These are phyloP conservation scores for Ochetophila trinervis DNA, from an alignment of 306 rosid genomes.

Conservation along the genomic window DNA sequence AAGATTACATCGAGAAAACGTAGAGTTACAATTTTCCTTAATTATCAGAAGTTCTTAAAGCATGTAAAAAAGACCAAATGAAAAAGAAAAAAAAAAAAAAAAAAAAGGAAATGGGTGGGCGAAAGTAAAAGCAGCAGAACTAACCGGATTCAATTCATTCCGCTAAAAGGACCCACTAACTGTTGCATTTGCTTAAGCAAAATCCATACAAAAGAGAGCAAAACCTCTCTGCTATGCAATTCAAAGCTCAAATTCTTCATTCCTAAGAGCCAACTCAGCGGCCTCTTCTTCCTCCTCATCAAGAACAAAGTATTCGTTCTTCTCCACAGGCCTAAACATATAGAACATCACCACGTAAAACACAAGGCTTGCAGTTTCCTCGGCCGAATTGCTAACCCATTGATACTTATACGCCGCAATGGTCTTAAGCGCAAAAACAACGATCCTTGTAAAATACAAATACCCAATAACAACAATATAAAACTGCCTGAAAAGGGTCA, in stretches of 20 bases:
- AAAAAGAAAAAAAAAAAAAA: slow-evolving; percentile 1
- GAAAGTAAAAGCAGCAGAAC: slow-evolving; percentile 32
- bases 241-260: slow-evolving; percentile 87
- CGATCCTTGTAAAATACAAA: slow-evolving; percentile 73
- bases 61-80: too few relatives aligned
- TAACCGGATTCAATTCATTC: slow-evolving; percentile 24
- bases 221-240: slow-evolving; percentile 11
- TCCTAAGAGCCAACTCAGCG: slow-evolving; percentile 77
- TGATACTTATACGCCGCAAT: slow-evolving; percentile 90
- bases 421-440: slow-evolving; percentile 81
- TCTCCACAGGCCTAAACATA: slow-evolving; percentile 93
- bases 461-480: slow-evolving; percentile 89
- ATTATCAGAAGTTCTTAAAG: slow-evolving; percentile 29
- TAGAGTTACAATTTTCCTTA: slow-evolving; percentile 32
- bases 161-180: slow-evolving; percentile 16
- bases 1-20: slow-evolving; percentile 23
- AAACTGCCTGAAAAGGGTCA: slow-evolving; percentile 86
- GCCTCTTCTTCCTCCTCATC: slow-evolving; percentile 96
- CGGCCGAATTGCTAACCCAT: slow-evolving; percentile 91
- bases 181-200: slow-evolving; percentile 2
- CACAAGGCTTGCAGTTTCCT: slow-evolving; percentile 71
- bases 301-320: slow-evolving; percentile 76
- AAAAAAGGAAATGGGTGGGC: slow-evolving; percentile 14
- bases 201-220: slow-evolving; percentile 6
- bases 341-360: slow-evolving; percentile 82